A percentile compares a stretch with the other conserved stretches of the same genome.
Conservation (phyloP, 202 grass and related monocot species). For the Digitaria exilis region DNA sequence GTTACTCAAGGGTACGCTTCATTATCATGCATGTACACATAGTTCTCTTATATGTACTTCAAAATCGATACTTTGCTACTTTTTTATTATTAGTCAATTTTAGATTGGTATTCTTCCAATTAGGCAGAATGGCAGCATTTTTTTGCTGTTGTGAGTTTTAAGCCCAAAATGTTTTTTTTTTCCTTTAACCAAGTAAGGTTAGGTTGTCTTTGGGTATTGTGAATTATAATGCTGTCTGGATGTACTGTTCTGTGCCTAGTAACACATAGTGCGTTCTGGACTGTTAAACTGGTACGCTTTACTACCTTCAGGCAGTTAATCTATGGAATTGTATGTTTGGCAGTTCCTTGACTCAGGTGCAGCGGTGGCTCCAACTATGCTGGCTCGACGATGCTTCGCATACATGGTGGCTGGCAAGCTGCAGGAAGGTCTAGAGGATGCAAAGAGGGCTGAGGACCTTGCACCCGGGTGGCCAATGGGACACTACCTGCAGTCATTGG, state of each 20-base stretch:
- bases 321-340: conserved; percentile 24
- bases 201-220: background rate
- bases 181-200: background rate
- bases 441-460: conserved; percentile 57
- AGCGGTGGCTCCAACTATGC: conserved; percentile 62
- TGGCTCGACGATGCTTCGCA: conserved; percentile 58
- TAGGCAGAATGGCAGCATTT: background rate
- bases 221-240: background rate
- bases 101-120: conserved; percentile 11
- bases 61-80: background rate
- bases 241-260: background rate
- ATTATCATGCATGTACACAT: background rate
- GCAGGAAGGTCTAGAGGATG: conserved; percentile 69
- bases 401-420: conserved; percentile 53
- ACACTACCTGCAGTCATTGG: conserved; percentile 63
- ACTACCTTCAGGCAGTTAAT: background rate
- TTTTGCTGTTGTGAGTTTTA: background rate
- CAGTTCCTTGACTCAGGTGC: conserved; percentile 67
- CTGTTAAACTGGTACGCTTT: background rate
- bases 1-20: conserved; percentile 77
- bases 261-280: background rate
- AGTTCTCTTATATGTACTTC: background rate
- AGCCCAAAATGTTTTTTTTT: background rate
- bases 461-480: conserved; percentile 69
- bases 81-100: background rate